Base-by-base conservation (phyloP, 306 rosid species). In the Psophocarpus tetragonolobus region DNA sequence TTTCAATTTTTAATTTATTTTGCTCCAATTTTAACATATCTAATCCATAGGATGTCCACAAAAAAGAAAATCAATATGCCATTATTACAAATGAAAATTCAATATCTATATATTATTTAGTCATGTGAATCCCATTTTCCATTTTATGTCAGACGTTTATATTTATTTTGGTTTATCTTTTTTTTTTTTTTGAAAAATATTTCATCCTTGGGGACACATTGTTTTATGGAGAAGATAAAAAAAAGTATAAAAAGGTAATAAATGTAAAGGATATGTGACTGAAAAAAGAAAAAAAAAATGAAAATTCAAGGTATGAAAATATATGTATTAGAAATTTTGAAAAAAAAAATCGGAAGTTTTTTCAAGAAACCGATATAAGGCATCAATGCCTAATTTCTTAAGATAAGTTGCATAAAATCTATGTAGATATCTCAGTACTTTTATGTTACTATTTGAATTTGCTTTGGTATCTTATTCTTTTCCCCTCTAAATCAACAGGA, bases 401-500 rank as follows among this genome's bases (percentile, higher is more conserved):
- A 60, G 33, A 3, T n/a, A 32, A 8, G 13, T 33, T 33, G 8
- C 33, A 32, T n/a, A 8, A 33, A 61, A 30, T 61, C 5, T 15
- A 17, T 17, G 10, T 18, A 1, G 26, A 60, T 14, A n/a, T n/a
- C n/a, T n/a, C n/a, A n/a, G n/a, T n/a, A n/a, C n/a, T 42, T 7
- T 38, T 26, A 45, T 41, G 72, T 67, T 26, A 15, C 1, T 68
- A 1, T 10, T 74, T 61, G 44, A n/a, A 9, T 39, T 5, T 62
- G 3, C n/a, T 21, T 17, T 45, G 2, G 48, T 39, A 27, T 74
- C 4, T 4, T 29, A 10, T 47, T 10, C 24, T 6, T 1, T 15
- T 4, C 1, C 1, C 5, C 24, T 68, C 44, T 58, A 32, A 27
- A 78, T 57, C 79, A 85, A 84, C n/a, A 15, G 88, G 62, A 75